phyloP scores from a whole-genome alignment of 2,329 filamentous ascomycete species.

The Exophiala viscosa region DNA sequence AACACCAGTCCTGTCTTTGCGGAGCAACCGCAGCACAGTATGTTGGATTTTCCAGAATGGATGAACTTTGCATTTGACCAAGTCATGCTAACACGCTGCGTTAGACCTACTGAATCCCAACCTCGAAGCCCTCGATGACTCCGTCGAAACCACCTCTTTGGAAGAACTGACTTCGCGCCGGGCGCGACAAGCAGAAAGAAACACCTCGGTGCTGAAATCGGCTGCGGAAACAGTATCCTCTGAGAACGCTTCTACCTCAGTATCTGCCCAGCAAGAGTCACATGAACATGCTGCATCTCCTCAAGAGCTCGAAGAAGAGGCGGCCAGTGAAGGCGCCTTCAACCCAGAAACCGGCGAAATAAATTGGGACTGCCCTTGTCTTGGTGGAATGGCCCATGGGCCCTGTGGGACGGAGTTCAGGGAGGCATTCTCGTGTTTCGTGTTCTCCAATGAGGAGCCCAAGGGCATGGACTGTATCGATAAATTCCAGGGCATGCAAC shows the following conservation, averaged over 20 bases:
- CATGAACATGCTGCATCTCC: slow-evolving; percentile 33
- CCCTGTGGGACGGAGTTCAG: slow-evolving; percentile 96
- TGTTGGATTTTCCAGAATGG: slow-evolving; percentile 34
- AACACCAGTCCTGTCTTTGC: slow-evolving; percentile 86
- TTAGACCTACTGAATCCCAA: slow-evolving; percentile 29
- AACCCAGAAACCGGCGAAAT: slow-evolving; percentile 99
- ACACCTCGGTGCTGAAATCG: slow-evolving; percentile 51
- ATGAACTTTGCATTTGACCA: neutral
- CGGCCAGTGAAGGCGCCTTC: slow-evolving; percentile 83
- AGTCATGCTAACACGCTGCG: slow-evolving; percentile 5
- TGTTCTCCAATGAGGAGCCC: slow-evolving; percentile 89
- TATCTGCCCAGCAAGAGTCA: slow-evolving; percentile 18
- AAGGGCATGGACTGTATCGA: slow-evolving; percentile 98
- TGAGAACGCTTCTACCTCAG: slow-evolving; percentile 21
- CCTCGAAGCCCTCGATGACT: slow-evolving; percentile 19
- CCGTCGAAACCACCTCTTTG: slow-evolving; percentile 18
- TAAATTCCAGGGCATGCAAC: slow-evolving; percentile 96
- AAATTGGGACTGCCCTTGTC: slow-evolving; percentile 98
- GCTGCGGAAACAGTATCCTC: slow-evolving; percentile 20
- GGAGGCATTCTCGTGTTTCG: slow-evolving; percentile 95
- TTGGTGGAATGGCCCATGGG: slow-evolving; percentile 94
- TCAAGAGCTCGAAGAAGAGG: slow-evolving; percentile 71
- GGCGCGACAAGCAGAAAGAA: slow-evolving; percentile 34
- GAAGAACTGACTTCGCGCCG: slow-evolving; percentile 25
- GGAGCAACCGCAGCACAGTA: slow-evolving; percentile 69